A percentile compares a stretch with the other conserved stretches of the same genome.
Conservation (phyloP, 2,329 filamentous ascomycete genomes). For the Elsinoe batatas region DNA sequence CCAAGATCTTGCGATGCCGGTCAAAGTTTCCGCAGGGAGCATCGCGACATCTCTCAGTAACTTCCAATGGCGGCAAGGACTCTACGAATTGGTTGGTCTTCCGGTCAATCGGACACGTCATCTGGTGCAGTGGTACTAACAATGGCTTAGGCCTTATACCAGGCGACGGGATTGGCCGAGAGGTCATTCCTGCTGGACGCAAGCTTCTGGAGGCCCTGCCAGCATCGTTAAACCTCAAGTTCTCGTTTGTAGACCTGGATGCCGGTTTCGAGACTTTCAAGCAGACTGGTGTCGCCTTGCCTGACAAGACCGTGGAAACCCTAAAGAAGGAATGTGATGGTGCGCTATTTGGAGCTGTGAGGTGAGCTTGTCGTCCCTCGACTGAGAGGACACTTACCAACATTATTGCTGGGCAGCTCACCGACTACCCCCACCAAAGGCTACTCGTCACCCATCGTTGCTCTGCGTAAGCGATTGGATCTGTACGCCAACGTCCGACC, state of each 20-base stretch:
- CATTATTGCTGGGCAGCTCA: slow-evolving; percentile 50
- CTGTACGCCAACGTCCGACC: slow-evolving; percentile 96
- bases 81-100: slow-evolving; percentile 54
- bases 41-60: not conserved
- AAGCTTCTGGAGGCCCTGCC: slow-evolving; percentile 88
- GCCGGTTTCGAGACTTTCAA: slow-evolving; percentile 93
- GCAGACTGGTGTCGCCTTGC: slow-evolving; percentile 76
- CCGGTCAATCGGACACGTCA: not conserved
- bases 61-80: slow-evolving; percentile 52
- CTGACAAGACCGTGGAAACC: slow-evolving; percentile 81
- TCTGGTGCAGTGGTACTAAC: slow-evolving; percentile 3
- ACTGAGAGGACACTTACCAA: not conserved
- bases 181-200: slow-evolving; percentile 91
- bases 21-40: not conserved
- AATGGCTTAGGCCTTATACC: slow-evolving; percentile 69
- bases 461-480: slow-evolving; percentile 86
- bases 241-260: slow-evolving; percentile 86
- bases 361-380: slow-evolving; percentile 29
- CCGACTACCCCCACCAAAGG: slow-evolving; percentile 82
- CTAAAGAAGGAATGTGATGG: slow-evolving; percentile 88
- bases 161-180: slow-evolving; percentile 94
- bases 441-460: slow-evolving; percentile 94
- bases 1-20: slow-evolving; percentile 5
- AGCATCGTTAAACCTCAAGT: slow-evolving; percentile 79
- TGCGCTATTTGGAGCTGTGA: slow-evolving; percentile 91